Evolutionary conservation across 2,329 filamentous ascomycete species (phyloP), one percentile per base, ranked within the genome.

Genomic region (Hypomyces rosellus): DNA sequence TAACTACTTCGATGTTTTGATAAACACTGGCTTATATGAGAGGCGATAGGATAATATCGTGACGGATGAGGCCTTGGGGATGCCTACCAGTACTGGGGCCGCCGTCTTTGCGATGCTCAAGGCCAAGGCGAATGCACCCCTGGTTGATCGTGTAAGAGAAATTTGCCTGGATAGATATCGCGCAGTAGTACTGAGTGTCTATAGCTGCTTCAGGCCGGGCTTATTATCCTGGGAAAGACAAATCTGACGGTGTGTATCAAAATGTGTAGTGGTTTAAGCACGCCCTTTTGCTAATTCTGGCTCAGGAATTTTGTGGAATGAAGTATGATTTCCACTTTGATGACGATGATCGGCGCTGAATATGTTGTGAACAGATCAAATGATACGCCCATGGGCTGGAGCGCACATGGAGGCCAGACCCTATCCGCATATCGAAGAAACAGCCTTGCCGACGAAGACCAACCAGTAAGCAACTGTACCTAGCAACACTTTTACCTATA

Each of bases 371-470:
- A 15, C 18, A 43, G 40, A 14, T 43, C 40, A 25, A 43, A 43
- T 2, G 33, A 14, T 15, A 45, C 43, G 13, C 20, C 30, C 6
- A 45, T 48, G 6, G 59, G 50, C n/a, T 54, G 46, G 46, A 50
- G 38, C 4, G 25, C 43, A n/a, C 30, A 50, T 11, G 59, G 57
- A 4, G 58, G 64, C 15, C 60, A 66, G 50, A 63, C 60, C 1
- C 49, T 59, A 1, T 64, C 63, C 2, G 54, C 63, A 2, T 67
- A 66, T 48, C 49, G 60, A 3, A 43, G 54, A 7, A 43, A 39
- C 7, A 41, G 42, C 25, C 20, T 45, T 18, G 49, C 62, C 12
- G 55, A 57, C 42, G 48, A 57, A 34, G 54, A 59, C 25, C 54
- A 61, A 13, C 57, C 57, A 2, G 59, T 61, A 4, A 53, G 52